Percentiles rank a stretch among this genome's conserved stretches.
Evolutionary conservation across 257 asterid species (phyloP).

Genomic region (Scutellaria barbata): DNA sequence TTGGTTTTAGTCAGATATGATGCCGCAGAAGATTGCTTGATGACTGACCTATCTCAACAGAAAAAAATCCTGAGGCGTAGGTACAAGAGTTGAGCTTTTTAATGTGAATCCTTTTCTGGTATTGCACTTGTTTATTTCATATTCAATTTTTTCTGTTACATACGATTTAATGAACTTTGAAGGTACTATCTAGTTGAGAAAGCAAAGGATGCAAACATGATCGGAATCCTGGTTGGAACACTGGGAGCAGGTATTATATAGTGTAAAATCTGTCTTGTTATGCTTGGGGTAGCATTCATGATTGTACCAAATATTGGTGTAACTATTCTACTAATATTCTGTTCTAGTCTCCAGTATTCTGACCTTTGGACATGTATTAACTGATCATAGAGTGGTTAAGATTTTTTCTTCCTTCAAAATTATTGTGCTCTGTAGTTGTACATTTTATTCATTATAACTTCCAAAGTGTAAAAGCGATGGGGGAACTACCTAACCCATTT

Average conservation of each 20-base stretch:
- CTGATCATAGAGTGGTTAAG: background rate
- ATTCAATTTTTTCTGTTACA: conserved; percentile 16
- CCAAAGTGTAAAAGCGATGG: too few species aligned
- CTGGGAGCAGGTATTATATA: conserved; percentile 76
- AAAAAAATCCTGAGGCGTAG: conserved; percentile 81
- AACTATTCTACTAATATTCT: background rate
- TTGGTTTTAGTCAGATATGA: conserved; percentile 77
- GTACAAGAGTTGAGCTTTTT: conserved; percentile 44
- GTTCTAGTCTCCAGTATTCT: background rate
- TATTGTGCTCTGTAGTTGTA: too few species aligned
- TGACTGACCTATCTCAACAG: conserved; percentile 67
- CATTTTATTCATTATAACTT: too few species aligned
- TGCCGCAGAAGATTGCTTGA: conserved; percentile 61
- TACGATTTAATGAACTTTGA: conserved; percentile 33
- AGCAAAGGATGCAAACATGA: conserved; percentile 95
- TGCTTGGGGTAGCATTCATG: background rate
- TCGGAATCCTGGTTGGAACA: conserved; percentile 97
- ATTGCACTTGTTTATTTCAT: conserved; percentile 17
- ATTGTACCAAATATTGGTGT: background rate
- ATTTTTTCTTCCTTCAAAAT: background rate
- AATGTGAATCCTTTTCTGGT: conserved; percentile 19
- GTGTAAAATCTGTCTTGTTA: background rate
- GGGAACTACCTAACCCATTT: too few species aligned
- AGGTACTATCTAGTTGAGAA: conserved; percentile 95
- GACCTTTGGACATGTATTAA: background rate